Conservation (phyloP, 306 rosid genomes). For the Malus asiatica region DNA sequence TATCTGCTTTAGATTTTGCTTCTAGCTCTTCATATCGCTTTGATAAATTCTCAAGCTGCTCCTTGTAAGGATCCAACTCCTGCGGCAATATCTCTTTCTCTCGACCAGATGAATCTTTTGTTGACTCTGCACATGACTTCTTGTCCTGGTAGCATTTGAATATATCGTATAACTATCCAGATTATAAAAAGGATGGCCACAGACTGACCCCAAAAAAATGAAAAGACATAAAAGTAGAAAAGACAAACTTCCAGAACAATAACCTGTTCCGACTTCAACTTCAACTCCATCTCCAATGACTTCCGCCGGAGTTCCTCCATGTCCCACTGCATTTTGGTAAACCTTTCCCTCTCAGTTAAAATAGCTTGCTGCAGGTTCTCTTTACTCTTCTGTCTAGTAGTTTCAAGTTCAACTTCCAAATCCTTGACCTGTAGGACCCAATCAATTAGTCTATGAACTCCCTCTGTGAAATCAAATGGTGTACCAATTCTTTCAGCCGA, state of each 20-base stretch:
- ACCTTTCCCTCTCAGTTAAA: conserved; percentile 84
- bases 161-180: not conserved
- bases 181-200: conserved; percentile 1
- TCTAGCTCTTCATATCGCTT: conserved; percentile 77
- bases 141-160: conserved; percentile 46
- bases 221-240: conserved; percentile 11
- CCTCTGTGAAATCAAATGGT: not conserved
- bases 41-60: conserved; percentile 54
- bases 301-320: conserved; percentile 94
- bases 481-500: not conserved
- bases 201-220: not conserved
- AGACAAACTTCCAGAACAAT: conserved; percentile 3
- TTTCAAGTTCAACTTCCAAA: conserved; percentile 91
- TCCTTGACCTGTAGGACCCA: conserved; percentile 78
- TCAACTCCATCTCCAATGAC: conserved; percentile 90
- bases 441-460: conserved; percentile 12
- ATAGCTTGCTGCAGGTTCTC: conserved; percentile 97
- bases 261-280: conserved; percentile 71
- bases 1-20: conserved; percentile 84
- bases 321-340: conserved; percentile 96
- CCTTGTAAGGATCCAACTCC: conserved; percentile 55
- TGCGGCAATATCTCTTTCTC: conserved; percentile 42
- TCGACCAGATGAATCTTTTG: conserved; percentile 29
- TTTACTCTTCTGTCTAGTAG: conserved; percentile 66
- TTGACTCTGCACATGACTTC: conserved; percentile 27